Evolutionary conservation across 148 eudicot species (phyloP), one percentile per base, ranked within the genome.

Genomic region (Rhododendron williamsianum): DNA sequence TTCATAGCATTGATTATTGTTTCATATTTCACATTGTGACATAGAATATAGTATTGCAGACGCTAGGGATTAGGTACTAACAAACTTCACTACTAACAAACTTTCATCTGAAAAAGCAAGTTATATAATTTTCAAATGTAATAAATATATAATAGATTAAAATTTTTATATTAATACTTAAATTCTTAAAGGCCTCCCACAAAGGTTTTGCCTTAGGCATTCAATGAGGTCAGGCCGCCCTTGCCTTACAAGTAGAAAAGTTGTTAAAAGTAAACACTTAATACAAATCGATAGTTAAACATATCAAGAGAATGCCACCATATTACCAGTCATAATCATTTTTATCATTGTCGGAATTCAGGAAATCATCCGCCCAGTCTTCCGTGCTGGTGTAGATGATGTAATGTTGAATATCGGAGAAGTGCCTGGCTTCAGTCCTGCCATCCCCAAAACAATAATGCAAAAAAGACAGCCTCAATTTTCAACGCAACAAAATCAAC

Each of bases 291-390:
- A 35, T 18, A 33, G 30, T 6, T 18, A 38, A 86, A n/a, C 36
- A 73, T 9, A 4, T 58, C 30, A 35, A 71, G 49, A 88, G 48
- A 16, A 63, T 74, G 60, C 56, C 7, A 9, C 56, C 38, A 82
- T 72, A 84, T 90, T 95, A 96, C 99, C 99, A 96, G 86, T 96
- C 97, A 87, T 95, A 95, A 84, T 96, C 99, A 87, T 94, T 95
- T 88, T 96, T 96, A 84, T 93, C 98, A 77, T 94, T 91, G 41
- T 96, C 99, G 2, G 96, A 91, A 82, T 94, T 96, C 25, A 96
- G 90, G 85, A 96, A 94, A 80, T 96, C 99, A 89, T 96, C 97
- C 19, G 95, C 87, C 90, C 94, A 16, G 93, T 89, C 89, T 92
- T 94, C 67, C 94, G 87, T 10, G 91, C 91, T 52, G 94, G 91